These are phyloP conservation scores for Hanseniaspora mollemarum DNA, from an alignment of 805 yeast species.

Conservation along the genomic window DNA sequence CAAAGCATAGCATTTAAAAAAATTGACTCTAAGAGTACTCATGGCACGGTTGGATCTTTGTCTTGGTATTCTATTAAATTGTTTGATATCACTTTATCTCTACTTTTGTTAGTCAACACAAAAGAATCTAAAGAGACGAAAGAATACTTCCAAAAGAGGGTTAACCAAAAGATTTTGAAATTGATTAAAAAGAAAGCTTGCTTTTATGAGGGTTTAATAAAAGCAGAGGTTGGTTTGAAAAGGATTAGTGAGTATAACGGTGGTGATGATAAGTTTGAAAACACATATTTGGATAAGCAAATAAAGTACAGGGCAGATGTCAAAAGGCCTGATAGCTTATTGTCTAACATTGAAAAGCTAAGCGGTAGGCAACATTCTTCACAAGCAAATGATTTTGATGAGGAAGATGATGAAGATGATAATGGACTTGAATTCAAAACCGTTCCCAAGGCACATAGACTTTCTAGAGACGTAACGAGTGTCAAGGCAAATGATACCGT, in stretches of 20 bases:
- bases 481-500: background rate
- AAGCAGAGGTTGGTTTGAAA: background rate
- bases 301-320: constrained; percentile 2
- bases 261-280: constrained; percentile 15
- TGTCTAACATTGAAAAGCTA: background rate
- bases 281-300: constrained; percentile 7
- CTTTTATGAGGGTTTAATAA: constrained; percentile 24
- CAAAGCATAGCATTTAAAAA: constrained; percentile 42
- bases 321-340: background rate
- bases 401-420: constrained; percentile 8
- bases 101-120: constrained; percentile 39
- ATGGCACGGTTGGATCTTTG: constrained; percentile 49
- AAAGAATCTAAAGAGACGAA: constrained; percentile 29
- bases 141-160: constrained; percentile 18
- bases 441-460: background rate
- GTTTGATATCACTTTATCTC: constrained; percentile 48
- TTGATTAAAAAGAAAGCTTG: constrained; percentile 24
- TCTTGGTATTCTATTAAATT: constrained; percentile 46
- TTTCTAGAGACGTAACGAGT: background rate
- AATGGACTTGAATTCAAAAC: constrained; percentile 6
- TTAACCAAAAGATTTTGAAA: constrained; percentile 25
- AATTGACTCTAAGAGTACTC: constrained; percentile 32
- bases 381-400: background rate
- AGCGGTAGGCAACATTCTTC: background rate
- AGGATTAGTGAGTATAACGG: constrained; percentile 7